These are phyloP conservation scores for Chalaropsis thielavioides DNA, from an alignment of 2,329 filamentous ascomycete species.

Conservation along the genomic window DNA sequence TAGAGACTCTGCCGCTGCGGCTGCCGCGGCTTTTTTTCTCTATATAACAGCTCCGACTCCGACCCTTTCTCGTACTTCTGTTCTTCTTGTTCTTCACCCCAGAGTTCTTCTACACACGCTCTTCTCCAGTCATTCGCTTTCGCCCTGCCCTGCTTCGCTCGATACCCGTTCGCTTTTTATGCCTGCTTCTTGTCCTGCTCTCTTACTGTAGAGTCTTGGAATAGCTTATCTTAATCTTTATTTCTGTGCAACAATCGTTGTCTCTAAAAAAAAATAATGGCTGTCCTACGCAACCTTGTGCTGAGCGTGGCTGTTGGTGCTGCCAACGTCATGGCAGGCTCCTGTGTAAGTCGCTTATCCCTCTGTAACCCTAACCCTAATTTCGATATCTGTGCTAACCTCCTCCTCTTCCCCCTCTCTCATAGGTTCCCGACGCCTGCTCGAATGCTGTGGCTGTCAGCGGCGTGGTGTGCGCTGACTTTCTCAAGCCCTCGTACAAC, in stretches of 20 bases:
- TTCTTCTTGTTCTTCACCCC: neutral
- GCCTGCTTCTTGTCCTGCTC: neutral
- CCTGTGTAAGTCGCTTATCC: conserved; percentile 10
- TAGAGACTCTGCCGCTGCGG: no score
- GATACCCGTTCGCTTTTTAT: neutral
- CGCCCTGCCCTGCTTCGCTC: neutral
- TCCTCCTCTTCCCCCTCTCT: no score
- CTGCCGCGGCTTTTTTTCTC: neutral
- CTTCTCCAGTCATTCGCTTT: neutral
- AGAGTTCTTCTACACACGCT: neutral
- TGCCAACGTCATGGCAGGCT: neutral
- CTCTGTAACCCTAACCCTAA: neutral
- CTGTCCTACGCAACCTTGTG: conserved; percentile 13
- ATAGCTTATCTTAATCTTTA: neutral
- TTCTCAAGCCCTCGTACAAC: conserved; percentile 12
- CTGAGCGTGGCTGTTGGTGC: conserved; percentile 7
- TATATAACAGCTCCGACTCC: neutral
- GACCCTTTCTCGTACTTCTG: neutral
- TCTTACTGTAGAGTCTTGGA: neutral
- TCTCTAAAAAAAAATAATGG: neutral
- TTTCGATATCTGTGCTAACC: neutral
- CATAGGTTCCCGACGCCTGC: conserved; percentile 11
- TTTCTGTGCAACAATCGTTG: no score
- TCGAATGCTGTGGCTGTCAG: conserved; percentile 23
- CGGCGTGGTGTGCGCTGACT: conserved; percentile 23